Percentiles rank a stretch among this genome's conserved stretches.
Evolutionary conservation across 441 rosid genomes (phyloP).

Genomic region (Erodium moschatum): DNA sequence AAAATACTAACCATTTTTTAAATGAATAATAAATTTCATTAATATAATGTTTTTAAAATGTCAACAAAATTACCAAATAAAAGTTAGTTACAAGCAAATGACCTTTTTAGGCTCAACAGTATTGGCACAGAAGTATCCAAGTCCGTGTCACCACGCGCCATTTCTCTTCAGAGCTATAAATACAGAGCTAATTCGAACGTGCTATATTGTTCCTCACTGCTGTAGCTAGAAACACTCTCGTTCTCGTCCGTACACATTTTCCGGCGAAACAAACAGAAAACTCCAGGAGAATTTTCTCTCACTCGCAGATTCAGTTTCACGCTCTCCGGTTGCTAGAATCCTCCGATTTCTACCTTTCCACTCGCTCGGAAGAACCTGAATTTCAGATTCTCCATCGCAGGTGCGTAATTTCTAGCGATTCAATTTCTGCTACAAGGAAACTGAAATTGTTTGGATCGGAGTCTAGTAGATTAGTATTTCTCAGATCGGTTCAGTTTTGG

Average conservation of each 20-base stretch:
- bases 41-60: too few species aligned
- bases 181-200: background rate
- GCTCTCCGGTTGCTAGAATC: background rate
- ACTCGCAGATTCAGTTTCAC: background rate
- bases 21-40: too few species aligned
- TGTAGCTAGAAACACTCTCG: background rate
- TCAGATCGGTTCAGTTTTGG: background rate
- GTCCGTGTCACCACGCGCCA: background rate
- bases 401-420: slow-evolving; percentile 1
- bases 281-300: background rate
- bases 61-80: too few species aligned
- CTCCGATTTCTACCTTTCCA: background rate
- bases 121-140: background rate
- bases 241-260: background rate
- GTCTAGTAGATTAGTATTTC: background rate
- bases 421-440: background rate
- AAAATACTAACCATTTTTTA: too few species aligned
- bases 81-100: too few species aligned
- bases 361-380: background rate
- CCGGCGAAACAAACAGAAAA: slow-evolving; percentile 4
- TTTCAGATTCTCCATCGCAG: background rate
- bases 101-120: too few species aligned
- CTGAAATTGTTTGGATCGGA: background rate
- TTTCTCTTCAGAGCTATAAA: background rate
- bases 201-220: background rate